These are phyloP conservation scores for Pseudomassariella vexata DNA, from an alignment of 2,329 filamentous ascomycete genomes.

Conservation along the genomic window DNA sequence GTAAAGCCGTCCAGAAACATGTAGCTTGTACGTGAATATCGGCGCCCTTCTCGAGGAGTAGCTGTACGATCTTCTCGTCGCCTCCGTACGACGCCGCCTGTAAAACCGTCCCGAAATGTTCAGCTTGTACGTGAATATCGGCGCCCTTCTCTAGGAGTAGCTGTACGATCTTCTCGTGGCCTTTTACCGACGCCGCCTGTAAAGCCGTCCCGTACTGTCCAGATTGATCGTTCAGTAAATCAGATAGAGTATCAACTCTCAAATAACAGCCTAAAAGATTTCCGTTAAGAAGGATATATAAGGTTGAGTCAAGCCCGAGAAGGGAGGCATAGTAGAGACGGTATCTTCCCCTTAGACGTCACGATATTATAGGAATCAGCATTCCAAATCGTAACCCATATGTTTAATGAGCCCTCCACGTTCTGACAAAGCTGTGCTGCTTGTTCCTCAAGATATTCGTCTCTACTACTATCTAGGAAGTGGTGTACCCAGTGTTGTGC, in stretches of 20 bases:
- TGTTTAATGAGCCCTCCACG: not conserved
- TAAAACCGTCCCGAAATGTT: not conserved
- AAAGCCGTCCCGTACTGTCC: slow-evolving; percentile 1
- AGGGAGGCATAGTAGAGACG: not conserved
- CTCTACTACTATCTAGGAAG: not conserved
- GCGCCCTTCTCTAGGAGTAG: not conserved
- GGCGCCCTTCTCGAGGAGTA: slow-evolving; percentile 3
- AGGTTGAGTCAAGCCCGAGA: no score
- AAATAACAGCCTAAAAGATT: no score
- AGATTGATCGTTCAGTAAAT: not conserved
- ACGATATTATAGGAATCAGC: not conserved
- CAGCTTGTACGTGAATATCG: not conserved
- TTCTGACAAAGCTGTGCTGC: not conserved
- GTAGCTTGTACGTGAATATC: slow-evolving; percentile 1
- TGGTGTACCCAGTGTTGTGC: slow-evolving; percentile 1
- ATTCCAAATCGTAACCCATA: slow-evolving; percentile 1
- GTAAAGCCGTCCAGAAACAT: not conserved
- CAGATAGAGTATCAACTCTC: no score
- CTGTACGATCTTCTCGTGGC: slow-evolving; percentile 1
- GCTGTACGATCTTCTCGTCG: not conserved
- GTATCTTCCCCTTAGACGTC: not conserved
- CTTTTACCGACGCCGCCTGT: not conserved
- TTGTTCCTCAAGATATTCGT: not conserved
- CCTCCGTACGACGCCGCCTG: not conserved
- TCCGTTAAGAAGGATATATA: no score